Evolutionary conservation across 192 early-diverging fungal species (phyloP).

Genomic region (Podila clonocystis): DNA sequence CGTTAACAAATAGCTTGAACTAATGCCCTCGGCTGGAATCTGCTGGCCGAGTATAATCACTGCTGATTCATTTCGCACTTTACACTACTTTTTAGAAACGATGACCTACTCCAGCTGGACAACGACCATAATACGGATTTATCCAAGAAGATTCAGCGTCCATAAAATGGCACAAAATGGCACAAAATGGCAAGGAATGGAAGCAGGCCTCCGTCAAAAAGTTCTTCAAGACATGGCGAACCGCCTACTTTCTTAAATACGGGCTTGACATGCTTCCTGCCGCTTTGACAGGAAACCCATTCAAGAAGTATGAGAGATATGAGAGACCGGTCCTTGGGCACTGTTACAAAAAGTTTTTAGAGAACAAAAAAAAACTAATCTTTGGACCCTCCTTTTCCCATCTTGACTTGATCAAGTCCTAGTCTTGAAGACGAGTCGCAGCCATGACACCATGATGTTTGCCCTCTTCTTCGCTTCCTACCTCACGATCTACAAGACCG

Average conservation of each 20-base stretch:
- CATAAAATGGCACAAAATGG: too few relatives aligned
- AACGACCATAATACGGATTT: too few relatives aligned
- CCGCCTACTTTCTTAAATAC: conserved; percentile 70
- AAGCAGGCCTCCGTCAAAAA: too few relatives aligned
- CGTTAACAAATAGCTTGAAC: too few relatives aligned
- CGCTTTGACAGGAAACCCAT: conserved; percentile 61
- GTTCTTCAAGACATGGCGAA: conserved; percentile 60
- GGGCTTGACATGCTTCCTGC: conserved; percentile 61
- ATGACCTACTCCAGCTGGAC: too few relatives aligned
- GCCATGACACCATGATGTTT: conserved; percentile 69
- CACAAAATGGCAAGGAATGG: too few relatives aligned
- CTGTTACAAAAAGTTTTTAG: conserved; percentile 52
- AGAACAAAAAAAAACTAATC: conserved; percentile 30
- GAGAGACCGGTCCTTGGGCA: conserved; percentile 47
- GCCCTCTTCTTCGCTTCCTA: conserved; percentile 72
- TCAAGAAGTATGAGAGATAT: conserved; percentile 59
- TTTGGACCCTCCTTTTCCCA: not conserved
- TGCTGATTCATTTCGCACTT: too few relatives aligned
- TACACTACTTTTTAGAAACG: too few relatives aligned
- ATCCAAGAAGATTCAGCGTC: too few relatives aligned
- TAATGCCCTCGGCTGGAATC: too few relatives aligned
- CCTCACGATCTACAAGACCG: conserved; percentile 69
- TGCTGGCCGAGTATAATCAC: too few relatives aligned
- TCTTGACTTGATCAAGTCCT: conserved; percentile 24
- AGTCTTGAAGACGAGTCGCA: conserved; percentile 55